Conservation (phyloP, 140 eudicot species). For the Senecio squalidus region DNA sequence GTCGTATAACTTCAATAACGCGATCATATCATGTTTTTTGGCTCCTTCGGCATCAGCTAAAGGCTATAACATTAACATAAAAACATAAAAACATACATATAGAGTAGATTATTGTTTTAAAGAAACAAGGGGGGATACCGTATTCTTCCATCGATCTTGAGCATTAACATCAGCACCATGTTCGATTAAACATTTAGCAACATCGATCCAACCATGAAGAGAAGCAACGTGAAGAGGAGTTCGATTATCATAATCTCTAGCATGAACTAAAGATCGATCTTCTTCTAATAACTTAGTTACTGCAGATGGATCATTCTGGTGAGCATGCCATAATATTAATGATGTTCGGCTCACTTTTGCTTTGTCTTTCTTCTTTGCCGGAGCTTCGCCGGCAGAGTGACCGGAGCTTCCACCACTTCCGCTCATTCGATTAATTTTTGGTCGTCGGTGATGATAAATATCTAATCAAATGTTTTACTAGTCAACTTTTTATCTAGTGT, state of each 20-base stretch:
- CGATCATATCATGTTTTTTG: slow-evolving; percentile 61
- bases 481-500: no score
- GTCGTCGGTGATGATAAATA: neutral
- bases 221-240: slow-evolving; percentile 97
- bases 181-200: slow-evolving; percentile 74
- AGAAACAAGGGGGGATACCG: no score
- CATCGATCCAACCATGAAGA: slow-evolving; percentile 91
- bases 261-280: slow-evolving; percentile 66
- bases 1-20: slow-evolving; percentile 59
- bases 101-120: no score
- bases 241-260: slow-evolving; percentile 82
- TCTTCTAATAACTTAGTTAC: slow-evolving; percentile 81
- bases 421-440: slow-evolving; percentile 22
- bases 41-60: slow-evolving; percentile 99
- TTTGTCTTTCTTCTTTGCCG: slow-evolving; percentile 63
- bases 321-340: slow-evolving; percentile 90
- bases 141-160: slow-evolving; percentile 97
- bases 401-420: slow-evolving; percentile 39
- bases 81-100: no score
- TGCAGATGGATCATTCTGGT: slow-evolving; percentile 74
- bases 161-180: slow-evolving; percentile 89
- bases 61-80: slow-evolving; percentile 74
- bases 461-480: neutral
- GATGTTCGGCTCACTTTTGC: slow-evolving; percentile 91
- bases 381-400: slow-evolving; percentile 27